These are phyloP conservation scores for Cladochytrium replicatum DNA, from an alignment of 192 early-diverging fungal species.

Conservation along the genomic window DNA sequence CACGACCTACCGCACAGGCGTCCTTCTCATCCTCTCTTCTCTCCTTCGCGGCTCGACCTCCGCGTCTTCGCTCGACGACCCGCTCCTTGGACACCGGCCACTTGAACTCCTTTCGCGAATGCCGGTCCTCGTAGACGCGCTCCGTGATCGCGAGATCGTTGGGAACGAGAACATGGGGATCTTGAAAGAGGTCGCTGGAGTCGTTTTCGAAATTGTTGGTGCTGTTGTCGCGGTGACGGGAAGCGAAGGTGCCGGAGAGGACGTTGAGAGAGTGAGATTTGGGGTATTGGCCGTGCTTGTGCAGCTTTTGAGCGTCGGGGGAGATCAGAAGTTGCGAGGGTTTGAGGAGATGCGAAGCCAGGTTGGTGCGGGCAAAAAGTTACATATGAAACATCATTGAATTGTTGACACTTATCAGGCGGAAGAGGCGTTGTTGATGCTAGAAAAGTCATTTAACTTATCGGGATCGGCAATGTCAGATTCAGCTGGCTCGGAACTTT, in stretches of 20 bases:
- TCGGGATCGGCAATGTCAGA: no score
- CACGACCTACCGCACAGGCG: conserved; percentile 28
- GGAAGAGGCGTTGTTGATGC: neutral
- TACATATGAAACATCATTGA: conserved; percentile 6
- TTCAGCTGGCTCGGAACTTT: no score
- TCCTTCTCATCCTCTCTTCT: conserved; percentile 18
- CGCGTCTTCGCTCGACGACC: neutral
- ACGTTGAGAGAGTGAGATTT: conserved; percentile 1
- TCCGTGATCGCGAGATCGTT: conserved; percentile 29
- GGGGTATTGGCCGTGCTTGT: conserved; percentile 24
- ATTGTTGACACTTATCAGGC: neutral
- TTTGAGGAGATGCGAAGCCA: conserved; percentile 11
- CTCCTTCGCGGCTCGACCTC: conserved; percentile 31
- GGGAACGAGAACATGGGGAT: conserved; percentile 30
- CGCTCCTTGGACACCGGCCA: neutral
- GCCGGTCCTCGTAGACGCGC: conserved; percentile 7
- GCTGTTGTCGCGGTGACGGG: conserved; percentile 20
- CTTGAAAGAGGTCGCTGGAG: conserved; percentile 6
- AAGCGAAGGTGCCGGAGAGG: conserved; percentile 12
- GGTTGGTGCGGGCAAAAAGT: conserved; percentile 6
- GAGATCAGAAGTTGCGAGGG: conserved; percentile 24
- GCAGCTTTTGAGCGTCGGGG: conserved; percentile 20
- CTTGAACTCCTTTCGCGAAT: neutral
- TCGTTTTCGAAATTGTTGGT: conserved; percentile 18
- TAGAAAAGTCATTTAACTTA: neutral